Percentiles rank a stretch among this genome's conserved stretches.
These are phyloP conservation scores for Thalia dealbata DNA, from an alignment of 176 grass and related monocot genomes.

Conservation along the genomic window DNA sequence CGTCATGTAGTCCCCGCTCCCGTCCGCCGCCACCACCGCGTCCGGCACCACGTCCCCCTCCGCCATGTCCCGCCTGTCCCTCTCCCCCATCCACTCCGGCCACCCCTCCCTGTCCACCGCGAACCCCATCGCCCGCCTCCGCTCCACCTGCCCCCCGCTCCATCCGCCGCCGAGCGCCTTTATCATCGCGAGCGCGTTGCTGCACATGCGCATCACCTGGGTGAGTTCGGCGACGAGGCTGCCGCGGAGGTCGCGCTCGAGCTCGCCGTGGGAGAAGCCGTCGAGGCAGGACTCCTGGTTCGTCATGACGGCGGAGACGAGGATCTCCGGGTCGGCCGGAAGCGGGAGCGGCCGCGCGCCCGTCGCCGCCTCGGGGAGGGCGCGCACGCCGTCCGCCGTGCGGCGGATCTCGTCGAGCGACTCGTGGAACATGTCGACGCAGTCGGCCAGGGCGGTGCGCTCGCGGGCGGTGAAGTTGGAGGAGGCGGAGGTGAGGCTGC, in stretches of 20 bases:
- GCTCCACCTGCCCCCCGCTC: not conserved
- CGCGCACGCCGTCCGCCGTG: not conserved
- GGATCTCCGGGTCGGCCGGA: slow-evolving; percentile 1
- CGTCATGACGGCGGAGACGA: slow-evolving; percentile 22
- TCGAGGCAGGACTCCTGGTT: slow-evolving; percentile 24
- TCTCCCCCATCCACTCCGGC: slow-evolving; percentile 11
- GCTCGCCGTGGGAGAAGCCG: slow-evolving; percentile 11
- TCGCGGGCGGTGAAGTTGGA: slow-evolving; percentile 7
- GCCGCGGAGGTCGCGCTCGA: not conserved
- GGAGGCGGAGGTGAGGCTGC: not conserved
- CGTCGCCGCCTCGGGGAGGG: not conserved
- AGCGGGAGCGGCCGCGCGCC: not conserved
- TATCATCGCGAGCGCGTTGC: slow-evolving; percentile 17
- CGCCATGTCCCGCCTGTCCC: not conserved
- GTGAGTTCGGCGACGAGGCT: not conserved
- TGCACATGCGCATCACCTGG: slow-evolving; percentile 14
- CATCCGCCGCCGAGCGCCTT: not conserved
- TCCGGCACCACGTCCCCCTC: not conserved
- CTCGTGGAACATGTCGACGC: slow-evolving; percentile 15
- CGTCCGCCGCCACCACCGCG: slow-evolving; percentile 2
- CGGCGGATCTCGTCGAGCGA: slow-evolving; percentile 10
- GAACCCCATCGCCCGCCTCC: not conserved
- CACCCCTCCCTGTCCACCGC: not conserved
- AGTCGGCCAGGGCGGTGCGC: slow-evolving; percentile 14
- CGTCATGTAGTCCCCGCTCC: slow-evolving; percentile 1